phyloP scores from a whole-genome alignment of 2,329 filamentous ascomycete genomes.

The Tolypocladium amazonense region DNA sequence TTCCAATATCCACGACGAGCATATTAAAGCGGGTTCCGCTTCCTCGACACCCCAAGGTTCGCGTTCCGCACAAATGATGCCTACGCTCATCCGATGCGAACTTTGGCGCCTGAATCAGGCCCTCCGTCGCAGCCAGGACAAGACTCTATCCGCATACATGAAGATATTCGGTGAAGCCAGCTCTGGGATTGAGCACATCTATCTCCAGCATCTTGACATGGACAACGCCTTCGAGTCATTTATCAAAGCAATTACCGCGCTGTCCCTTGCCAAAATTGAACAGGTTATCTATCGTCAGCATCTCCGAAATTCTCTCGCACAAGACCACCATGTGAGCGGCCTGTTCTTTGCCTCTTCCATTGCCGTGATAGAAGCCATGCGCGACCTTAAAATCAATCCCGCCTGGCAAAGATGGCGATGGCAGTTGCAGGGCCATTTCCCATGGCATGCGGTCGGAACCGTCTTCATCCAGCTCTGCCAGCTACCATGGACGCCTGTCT shows the following conservation, averaged over 20 bases:
- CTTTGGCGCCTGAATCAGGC: slow-evolving; percentile 13
- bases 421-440: slow-evolving; percentile 16
- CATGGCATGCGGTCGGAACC: slow-evolving; percentile 14
- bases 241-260: slow-evolving; percentile 9
- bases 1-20: slow-evolving; percentile 27
- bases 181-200: slow-evolving; percentile 4
- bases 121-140: slow-evolving; percentile 3
- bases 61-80: slow-evolving; percentile 4
- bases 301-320: background rate
- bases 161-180: slow-evolving; percentile 5
- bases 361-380: slow-evolving; percentile 9
- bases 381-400: slow-evolving; percentile 10
- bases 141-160: slow-evolving; percentile 4
- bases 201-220: slow-evolving; percentile 4
- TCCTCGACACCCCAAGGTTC: background rate
- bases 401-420: slow-evolving; percentile 16
- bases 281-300: slow-evolving; percentile 9
- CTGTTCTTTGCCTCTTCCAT: slow-evolving; percentile 5
- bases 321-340: background rate
- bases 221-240: slow-evolving; percentile 7
- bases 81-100: slow-evolving; percentile 14
- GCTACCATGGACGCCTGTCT: slow-evolving; percentile 10
- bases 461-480: slow-evolving; percentile 11
- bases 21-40: background rate
- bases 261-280: slow-evolving; percentile 18